These are phyloP conservation scores for Fusarium guadeloupense DNA, from an alignment of 2,329 filamentous ascomycete genomes.

Conservation along the genomic window DNA sequence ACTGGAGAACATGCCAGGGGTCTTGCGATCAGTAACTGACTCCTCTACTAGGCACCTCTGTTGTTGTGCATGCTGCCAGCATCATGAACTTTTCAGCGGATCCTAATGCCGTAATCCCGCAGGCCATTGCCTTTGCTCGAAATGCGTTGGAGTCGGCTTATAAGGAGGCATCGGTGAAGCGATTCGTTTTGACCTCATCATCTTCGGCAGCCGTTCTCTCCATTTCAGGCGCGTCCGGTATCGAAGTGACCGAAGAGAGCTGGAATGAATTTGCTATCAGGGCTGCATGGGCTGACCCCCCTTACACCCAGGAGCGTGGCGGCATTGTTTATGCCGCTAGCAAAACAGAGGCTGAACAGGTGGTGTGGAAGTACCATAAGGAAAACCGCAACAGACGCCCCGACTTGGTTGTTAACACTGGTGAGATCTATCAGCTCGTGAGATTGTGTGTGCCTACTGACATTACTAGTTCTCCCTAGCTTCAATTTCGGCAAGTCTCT, in stretches of 20 bases:
- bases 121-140: conserved; percentile 40
- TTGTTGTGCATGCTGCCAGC: conserved; percentile 52
- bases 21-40: too few relatives aligned
- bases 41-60: conserved; percentile 41
- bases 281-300: conserved; percentile 49
- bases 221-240: not conserved
- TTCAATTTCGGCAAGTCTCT: conserved; percentile 42
- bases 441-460: too few relatives aligned
- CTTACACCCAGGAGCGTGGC: conserved; percentile 43
- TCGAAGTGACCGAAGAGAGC: conserved; percentile 16
- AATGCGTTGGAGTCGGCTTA: conserved; percentile 48
- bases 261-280: conserved; percentile 50
- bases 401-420: conserved; percentile 42
- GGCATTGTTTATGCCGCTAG: conserved; percentile 50
- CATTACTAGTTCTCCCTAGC: conserved; percentile 39
- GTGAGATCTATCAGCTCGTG: not conserved
- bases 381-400: conserved; percentile 39
- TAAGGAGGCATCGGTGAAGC: conserved; percentile 48
- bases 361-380: conserved; percentile 49
- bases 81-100: conserved; percentile 47
- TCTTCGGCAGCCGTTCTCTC: not conserved
- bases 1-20: too few relatives aligned
- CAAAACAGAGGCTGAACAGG: conserved; percentile 50
- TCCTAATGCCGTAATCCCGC: conserved; percentile 51
- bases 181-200: conserved; percentile 47